Conservation (phyloP, 2,329 filamentous ascomycete genomes). For the Bipolaris cookei region DNA sequence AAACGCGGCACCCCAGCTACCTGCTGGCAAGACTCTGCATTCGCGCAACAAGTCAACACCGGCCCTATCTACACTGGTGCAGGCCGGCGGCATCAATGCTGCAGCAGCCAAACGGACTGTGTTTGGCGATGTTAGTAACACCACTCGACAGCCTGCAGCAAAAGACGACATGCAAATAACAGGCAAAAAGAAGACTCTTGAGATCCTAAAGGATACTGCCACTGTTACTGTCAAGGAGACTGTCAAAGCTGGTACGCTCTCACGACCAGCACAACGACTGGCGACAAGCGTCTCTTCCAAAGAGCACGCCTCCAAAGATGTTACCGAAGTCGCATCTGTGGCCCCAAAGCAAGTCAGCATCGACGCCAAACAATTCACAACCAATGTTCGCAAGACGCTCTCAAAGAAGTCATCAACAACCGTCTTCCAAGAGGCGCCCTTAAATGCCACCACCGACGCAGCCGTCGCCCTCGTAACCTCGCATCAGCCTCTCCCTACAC, state of each 20-base stretch:
- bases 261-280: constrained; percentile 68
- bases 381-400: constrained; percentile 55
- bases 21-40: constrained; percentile 64
- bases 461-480: constrained; percentile 26
- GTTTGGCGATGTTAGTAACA: constrained; percentile 84
- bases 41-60: constrained; percentile 81
- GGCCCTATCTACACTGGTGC: constrained; percentile 63
- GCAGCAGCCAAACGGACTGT: constrained; percentile 75
- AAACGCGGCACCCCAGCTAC: constrained; percentile 60
- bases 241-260: constrained; percentile 55
- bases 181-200: constrained; percentile 50
- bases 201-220: constrained; percentile 43
- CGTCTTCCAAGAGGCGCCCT: constrained; percentile 60
- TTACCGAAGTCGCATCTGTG: constrained; percentile 25
- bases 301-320: constrained; percentile 23
- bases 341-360: constrained; percentile 31
- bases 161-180: constrained; percentile 64
- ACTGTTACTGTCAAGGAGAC: constrained; percentile 45
- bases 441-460: constrained; percentile 27
- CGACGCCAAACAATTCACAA: constrained; percentile 40
- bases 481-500: constrained; percentile 30
- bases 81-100: constrained; percentile 65
- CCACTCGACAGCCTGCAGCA: constrained; percentile 48
- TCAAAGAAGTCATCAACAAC: constrained; percentile 59
- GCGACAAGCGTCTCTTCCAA: constrained; percentile 42